phyloP scores from a whole-genome alignment of 2,329 filamentous ascomycete species.

The Ophiocordyceps unilateralis region DNA sequence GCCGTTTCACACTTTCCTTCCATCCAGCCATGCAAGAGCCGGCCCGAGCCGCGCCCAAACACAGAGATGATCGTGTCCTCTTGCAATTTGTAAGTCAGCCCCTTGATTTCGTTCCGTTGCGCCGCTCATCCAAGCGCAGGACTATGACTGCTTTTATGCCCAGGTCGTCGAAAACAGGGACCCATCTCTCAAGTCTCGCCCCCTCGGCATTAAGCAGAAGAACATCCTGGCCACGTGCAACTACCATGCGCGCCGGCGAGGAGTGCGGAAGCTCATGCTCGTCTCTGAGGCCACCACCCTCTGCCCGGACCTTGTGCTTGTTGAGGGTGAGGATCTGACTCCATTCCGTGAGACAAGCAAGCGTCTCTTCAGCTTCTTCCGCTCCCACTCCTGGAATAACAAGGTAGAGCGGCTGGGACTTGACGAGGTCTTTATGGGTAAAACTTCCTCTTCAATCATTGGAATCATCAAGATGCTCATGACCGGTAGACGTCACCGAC shows the following conservation, averaged over 20 bases:
- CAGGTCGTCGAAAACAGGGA: conserved; percentile 74
- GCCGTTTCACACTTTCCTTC: neutral
- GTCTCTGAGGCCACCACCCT: conserved; percentile 63
- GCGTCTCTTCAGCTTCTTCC: conserved; percentile 55
- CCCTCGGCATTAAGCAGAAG: conserved; percentile 80
- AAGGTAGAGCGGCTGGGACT: conserved; percentile 73
- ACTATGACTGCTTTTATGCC: conserved; percentile 89
- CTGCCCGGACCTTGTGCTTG: conserved; percentile 72
- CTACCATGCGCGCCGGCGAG: conserved; percentile 66
- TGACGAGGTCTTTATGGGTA: conserved; percentile 56
- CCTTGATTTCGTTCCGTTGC: neutral
- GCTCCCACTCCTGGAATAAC: conserved; percentile 57
- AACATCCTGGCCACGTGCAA: conserved; percentile 89
- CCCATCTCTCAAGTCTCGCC: conserved; percentile 52
- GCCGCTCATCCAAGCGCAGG: conserved; percentile 21
- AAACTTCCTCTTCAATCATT: neutral
- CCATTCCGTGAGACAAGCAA: conserved; percentile 80
- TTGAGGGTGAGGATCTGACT: conserved; percentile 73
- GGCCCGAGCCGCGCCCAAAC: conserved; percentile 15
- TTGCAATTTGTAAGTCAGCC: conserved; percentile 55
- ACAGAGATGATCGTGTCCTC: conserved; percentile 51
- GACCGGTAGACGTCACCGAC: conserved; percentile 57
- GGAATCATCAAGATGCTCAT: neutral
- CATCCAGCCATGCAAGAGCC: conserved; percentile 3
- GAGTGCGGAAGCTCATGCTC: conserved; percentile 68